phyloP scores from a whole-genome alignment of 2,329 filamentous ascomycete species.

The Aspergillus puulaauensis region DNA sequence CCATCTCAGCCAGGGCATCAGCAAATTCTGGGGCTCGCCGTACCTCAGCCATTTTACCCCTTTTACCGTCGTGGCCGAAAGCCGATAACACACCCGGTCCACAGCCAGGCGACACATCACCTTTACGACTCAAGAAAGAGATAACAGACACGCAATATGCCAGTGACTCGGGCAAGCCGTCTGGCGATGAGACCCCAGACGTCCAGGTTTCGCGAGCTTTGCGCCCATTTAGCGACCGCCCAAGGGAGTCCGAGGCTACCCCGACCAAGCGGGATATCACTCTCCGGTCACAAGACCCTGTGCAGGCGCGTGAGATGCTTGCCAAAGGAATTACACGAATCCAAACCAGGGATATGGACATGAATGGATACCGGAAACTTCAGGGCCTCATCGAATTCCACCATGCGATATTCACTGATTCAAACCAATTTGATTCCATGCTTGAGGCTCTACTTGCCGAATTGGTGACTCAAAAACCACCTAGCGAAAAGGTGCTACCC shows the following conservation, averaged over 20 bases:
- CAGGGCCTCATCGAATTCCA: slow-evolving; percentile 42
- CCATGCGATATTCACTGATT: slow-evolving; percentile 34
- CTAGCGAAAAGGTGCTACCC: slow-evolving; percentile 28
- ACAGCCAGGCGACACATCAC: background rate
- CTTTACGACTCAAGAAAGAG: background rate
- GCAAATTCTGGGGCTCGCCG: background rate
- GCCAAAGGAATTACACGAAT: slow-evolving; percentile 39
- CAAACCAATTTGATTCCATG: slow-evolving; percentile 38
- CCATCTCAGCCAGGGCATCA: background rate
- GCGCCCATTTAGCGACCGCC: background rate
- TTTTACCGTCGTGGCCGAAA: background rate
- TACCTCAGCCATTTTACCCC: background rate
- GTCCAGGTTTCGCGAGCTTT: background rate
- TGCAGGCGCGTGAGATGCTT: slow-evolving; percentile 38
- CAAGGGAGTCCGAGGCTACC: slow-evolving; percentile 24
- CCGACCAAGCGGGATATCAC: slow-evolving; percentile 34
- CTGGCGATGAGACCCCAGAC: background rate
- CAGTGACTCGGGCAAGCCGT: background rate
- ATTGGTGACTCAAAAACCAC: slow-evolving; percentile 37
- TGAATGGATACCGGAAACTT: slow-evolving; percentile 44
- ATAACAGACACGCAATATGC: too few species aligned
- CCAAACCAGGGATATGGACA: slow-evolving; percentile 36
- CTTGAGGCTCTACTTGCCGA: slow-evolving; percentile 38
- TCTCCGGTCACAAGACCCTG: slow-evolving; percentile 39
- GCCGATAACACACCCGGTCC: background rate